Percentiles rank a stretch among this genome's conserved stretches.
These are phyloP conservation scores for Tremellales sp. DNA, from an alignment of 1,284 basidiomycete species.

Conservation along the genomic window DNA sequence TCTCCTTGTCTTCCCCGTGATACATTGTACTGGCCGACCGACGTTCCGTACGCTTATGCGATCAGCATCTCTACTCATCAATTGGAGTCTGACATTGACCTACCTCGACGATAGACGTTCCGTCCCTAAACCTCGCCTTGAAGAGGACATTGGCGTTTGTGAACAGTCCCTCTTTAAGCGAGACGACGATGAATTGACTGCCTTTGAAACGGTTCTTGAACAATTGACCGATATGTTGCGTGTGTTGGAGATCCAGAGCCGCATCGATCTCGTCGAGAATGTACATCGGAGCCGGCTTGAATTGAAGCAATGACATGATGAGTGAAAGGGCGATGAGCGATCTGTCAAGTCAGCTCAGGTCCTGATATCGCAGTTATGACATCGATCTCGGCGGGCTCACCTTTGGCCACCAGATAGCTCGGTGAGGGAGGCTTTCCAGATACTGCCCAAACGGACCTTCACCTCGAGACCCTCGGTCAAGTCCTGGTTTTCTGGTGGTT, in stretches of 20 bases:
- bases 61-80: neutral
- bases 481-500: constrained; percentile 89
- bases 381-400: constrained; percentile 51
- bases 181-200: constrained; percentile 92
- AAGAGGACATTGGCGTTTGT: constrained; percentile 98
- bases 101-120: constrained; percentile 79
- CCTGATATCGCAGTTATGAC: neutral
- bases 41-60: constrained; percentile 32
- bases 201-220: constrained; percentile 98
- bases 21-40: constrained; percentile 19
- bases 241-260: constrained; percentile 91
- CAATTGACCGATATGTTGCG: constrained; percentile 93
- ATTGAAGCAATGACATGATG: constrained; percentile 96
- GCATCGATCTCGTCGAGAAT: constrained; percentile 99
- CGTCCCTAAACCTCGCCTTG: constrained; percentile 83
- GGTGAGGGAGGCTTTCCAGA: constrained; percentile 97
- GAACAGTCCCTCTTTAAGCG: constrained; percentile 93
- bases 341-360: constrained; percentile 48
- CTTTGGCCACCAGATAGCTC: constrained; percentile 96
- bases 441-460: constrained; percentile 86
- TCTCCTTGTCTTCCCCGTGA: constrained; percentile 30
- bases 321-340: constrained; percentile 94
- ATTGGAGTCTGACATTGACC: constrained; percentile 3
- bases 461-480: constrained; percentile 94
- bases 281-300: constrained; percentile 99